Percentiles rank a stretch among this genome's conserved stretches.
Conservation (phyloP, 257 asterid species). For the Gardenia jasminoides region DNA sequence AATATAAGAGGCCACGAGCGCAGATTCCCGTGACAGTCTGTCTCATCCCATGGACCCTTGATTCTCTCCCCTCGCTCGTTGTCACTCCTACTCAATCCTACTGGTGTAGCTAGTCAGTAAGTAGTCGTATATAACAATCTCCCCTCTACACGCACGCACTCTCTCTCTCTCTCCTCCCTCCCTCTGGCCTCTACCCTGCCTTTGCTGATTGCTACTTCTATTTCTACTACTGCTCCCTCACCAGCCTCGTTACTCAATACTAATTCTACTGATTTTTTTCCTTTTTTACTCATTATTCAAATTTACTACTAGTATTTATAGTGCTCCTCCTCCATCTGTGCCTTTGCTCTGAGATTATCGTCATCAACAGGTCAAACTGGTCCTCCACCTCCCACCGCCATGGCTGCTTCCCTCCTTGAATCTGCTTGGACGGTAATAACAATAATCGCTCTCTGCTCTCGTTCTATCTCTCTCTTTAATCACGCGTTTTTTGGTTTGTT, state of each 20-base stretch:
- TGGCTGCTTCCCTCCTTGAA: constrained; percentile 39
- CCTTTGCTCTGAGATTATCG: constrained; percentile 16
- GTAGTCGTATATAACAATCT: too few relatives aligned
- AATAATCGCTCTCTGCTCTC: background rate
- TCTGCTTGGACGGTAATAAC: constrained; percentile 54
- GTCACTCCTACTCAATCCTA: background rate
- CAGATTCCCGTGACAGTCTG: constrained; percentile 51
- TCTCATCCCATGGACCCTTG: constrained; percentile 26
- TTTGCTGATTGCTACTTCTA: background rate
- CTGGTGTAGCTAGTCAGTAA: too few relatives aligned
- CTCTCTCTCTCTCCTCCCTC: too few relatives aligned
- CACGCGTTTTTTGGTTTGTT: background rate
- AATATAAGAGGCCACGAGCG: constrained; percentile 35
- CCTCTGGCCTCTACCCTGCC: background rate
- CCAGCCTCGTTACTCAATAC: background rate
- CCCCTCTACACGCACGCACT: background rate
- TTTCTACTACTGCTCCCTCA: background rate
- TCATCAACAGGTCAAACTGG: background rate
- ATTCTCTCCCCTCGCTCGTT: constrained; percentile 7
- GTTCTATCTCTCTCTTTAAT: background rate
- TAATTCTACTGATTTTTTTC: background rate
- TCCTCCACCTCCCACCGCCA: constrained; percentile 2
- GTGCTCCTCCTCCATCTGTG: background rate
- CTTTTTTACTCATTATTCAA: background rate
- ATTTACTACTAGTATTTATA: too few relatives aligned